Evolutionary conservation across 352 stramenopile species (phyloP), one percentile per base, ranked within the genome.

Genomic region (Phytophthora sp.): DNA sequence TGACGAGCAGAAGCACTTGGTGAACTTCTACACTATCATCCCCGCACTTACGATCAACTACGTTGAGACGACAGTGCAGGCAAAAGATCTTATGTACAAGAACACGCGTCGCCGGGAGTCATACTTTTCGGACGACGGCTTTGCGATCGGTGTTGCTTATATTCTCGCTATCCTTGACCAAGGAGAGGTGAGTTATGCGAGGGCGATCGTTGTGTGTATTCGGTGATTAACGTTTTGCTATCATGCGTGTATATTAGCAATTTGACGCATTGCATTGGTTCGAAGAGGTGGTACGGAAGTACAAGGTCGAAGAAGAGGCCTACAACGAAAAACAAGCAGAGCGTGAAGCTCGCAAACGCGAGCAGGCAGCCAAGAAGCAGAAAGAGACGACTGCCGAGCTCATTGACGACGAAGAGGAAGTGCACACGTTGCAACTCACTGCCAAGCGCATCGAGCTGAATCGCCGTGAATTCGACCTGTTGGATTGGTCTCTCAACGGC

Each of bases 51-150:
- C 85, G 13, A 92, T 97, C 66, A 94, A 96, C 65, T 97, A 96
- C 52, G 84, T 96, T 39, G 88, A 96, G 63, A 95, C 84, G 17
- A 92, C 85, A 27, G 87, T 96, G 24, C 87, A 96, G 66, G 87
- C 86, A 10, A 98, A 98, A 72, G 95, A 98, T 66, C 81, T 96
- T 39, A 98, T 98, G 91, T 97, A 97, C 75, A 98, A 98, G 80
- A 97, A 97, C 66, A 97, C 92, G 20, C 82, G 88, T 6, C 81
- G 84, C n/a, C 84, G 87, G 20, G 94, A 98, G 72, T 97, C 93
- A 34, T 99, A 98, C 66, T 99, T 98, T 59, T 94, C 91, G 10
- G 94, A 99, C 74, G 96, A 99, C 68, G 96, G 96, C 5, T 98
- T 98, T 75, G 91, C 94, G 27, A 93, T 98, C 21, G 96, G 96